These are phyloP conservation scores for Penicillium antarcticum DNA, from an alignment of 495 filamentous ascomycete species.

Conservation along the genomic window DNA sequence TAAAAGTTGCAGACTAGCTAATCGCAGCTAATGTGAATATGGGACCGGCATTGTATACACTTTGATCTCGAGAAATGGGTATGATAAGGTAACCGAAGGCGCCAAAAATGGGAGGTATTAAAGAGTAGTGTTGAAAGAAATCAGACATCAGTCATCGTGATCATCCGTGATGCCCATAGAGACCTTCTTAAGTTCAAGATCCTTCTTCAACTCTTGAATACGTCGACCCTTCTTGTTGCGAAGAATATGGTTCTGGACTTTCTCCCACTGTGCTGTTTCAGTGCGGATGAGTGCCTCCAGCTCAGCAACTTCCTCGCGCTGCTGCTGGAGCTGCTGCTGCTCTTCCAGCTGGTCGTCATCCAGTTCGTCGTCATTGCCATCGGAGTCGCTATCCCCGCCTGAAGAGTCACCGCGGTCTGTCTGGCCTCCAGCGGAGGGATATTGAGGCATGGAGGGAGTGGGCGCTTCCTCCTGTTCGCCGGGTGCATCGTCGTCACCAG, in stretches of 20 bases:
- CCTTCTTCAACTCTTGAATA: constrained; percentile 45
- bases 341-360: constrained; percentile 52
- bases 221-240: constrained; percentile 48
- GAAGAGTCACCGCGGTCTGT: constrained; percentile 30
- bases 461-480: constrained; percentile 24
- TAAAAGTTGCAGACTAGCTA: constrained; percentile 1
- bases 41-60: not conserved
- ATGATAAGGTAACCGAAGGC: constrained; percentile 6
- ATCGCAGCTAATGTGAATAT: constrained; percentile 1
- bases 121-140: constrained; percentile 3
- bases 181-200: constrained; percentile 47
- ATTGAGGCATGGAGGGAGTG: constrained; percentile 33
- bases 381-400: constrained; percentile 52
- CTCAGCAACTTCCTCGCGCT: constrained; percentile 48
- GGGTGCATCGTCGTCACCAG: constrained; percentile 39
- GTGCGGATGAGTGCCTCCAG: constrained; percentile 44
- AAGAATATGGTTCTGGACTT: constrained; percentile 43
- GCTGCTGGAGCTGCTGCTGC: constrained; percentile 46
- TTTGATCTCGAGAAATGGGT: constrained; percentile 1
- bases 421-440: constrained; percentile 31
- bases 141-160: constrained; percentile 27
- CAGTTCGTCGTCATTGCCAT: constrained; percentile 58
- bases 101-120: constrained; percentile 9
- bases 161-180: constrained; percentile 43
- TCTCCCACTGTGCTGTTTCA: constrained; percentile 42